Evolutionary conservation across 148 eudicot genomes (phyloP), one percentile per base, ranked within the genome.

Genomic region (Nyssa sinensis): DNA sequence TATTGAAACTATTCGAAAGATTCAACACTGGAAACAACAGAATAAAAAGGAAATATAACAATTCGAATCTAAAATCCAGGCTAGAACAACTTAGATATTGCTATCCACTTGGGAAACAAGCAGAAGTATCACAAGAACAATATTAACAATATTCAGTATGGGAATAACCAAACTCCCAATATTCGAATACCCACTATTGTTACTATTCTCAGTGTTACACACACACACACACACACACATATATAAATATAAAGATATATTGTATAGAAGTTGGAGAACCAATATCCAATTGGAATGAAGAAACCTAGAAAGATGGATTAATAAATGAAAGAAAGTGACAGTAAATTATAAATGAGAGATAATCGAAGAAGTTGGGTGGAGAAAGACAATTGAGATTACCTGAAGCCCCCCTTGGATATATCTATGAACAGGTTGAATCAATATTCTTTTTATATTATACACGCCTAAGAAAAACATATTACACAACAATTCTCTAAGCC

Each of bases 81-180:
- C 31, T 29, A 61, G 29, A 67, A 69, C 64, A 70, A 64, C 53
- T 69, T 62, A 39, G 37, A 31, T 55, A 39, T 5, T 44, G n/a
- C 2, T 33, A 79, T 55, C 11, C 7, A 12, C 65, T 51, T 62
- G 70, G 74, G 74, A 32, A 75, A 74, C 23, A 28, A 78, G 75
- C 25, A 49, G 33, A 28, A 47, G 33, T 47, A 24, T 61, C 55
- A 44, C 31, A 58, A 29, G 12, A 65, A 41, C 59, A n/a, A 39
- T 6, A 13, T 68, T 47, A 17, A 67, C 16, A 57, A 24, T 25
- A 37, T 17, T 37, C 66, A 49, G 14, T 2, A 25, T 7, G 24
- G 23, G 10, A 47, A 49, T 7, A 51, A 49, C 29, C 61, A 69
- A 69, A 51, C 39, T 51, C 61, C 29, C 29, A 51, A 12, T 4